A percentile compares a stretch with the other conserved stretches of the same genome.
phyloP scores from a whole-genome alignment of 148 eudicot genomes.

The Amaranthus hypochondriacus region DNA sequence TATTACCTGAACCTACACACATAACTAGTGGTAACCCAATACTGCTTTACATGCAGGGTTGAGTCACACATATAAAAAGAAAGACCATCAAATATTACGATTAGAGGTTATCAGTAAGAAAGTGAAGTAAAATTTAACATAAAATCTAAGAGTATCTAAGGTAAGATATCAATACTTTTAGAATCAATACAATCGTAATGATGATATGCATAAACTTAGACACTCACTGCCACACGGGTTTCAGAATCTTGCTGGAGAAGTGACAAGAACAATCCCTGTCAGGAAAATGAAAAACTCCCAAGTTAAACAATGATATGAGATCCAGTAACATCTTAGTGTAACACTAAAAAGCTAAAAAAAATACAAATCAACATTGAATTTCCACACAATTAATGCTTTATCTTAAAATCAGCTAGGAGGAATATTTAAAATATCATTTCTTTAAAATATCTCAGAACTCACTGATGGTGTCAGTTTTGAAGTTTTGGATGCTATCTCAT shows the following conservation, averaged over 20 bases:
- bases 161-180: not conserved
- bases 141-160: too few relatives aligned
- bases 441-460: conserved; percentile 25
- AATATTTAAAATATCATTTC: not conserved
- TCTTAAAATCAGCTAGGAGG: not conserved
- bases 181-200: conserved; percentile 2
- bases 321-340: not conserved
- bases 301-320: conserved; percentile 1
- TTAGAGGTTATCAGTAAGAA: too few relatives aligned
- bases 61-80: too few relatives aligned
- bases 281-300: conserved; percentile 22
- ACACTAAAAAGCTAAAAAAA: not conserved
- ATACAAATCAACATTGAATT: not conserved
- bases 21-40: too few relatives aligned
- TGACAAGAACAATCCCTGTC: conserved; percentile 74
- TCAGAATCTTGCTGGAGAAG: conserved; percentile 81
- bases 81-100: too few relatives aligned
- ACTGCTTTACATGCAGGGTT: too few relatives aligned
- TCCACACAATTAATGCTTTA: not conserved
- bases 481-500: conserved; percentile 69
- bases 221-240: conserved; percentile 71
- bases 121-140: too few relatives aligned
- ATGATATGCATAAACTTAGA: not conserved
- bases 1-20: too few relatives aligned
- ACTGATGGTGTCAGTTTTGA: conserved; percentile 79